Evolutionary conservation across 1,284 basidiomycete genomes (phyloP).

Genomic region (Tausonia pullulans): DNA sequence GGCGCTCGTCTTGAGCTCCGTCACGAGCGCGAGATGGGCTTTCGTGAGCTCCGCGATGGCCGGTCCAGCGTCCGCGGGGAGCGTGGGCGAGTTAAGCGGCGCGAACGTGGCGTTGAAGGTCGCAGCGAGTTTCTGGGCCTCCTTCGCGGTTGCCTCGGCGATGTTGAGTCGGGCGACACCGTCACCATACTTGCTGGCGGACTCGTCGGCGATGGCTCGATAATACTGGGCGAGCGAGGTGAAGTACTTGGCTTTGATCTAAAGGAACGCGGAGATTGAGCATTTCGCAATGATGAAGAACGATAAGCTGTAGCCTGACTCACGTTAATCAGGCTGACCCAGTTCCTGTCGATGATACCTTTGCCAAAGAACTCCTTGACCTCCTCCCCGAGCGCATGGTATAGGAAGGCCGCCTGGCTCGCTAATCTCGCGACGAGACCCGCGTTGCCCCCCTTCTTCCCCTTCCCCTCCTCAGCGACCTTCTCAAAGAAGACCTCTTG

Average conservation of each 20-base stretch:
- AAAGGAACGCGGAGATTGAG: not conserved
- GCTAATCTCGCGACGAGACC: slow-evolving; percentile 76
- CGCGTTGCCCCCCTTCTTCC: slow-evolving; percentile 31
- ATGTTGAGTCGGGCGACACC: slow-evolving; percentile 69
- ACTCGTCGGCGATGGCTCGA: slow-evolving; percentile 65
- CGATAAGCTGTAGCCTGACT: slow-evolving; percentile 18
- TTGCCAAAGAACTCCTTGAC: slow-evolving; percentile 93
- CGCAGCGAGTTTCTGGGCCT: slow-evolving; percentile 58
- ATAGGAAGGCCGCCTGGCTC: slow-evolving; percentile 70
- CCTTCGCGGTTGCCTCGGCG: slow-evolving; percentile 73
- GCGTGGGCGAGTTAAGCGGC: slow-evolving; percentile 50
- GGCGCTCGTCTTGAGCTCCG: slow-evolving; percentile 64
- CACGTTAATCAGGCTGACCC: slow-evolving; percentile 75
- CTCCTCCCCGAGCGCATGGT: slow-evolving; percentile 68
- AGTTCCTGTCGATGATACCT: slow-evolving; percentile 89
- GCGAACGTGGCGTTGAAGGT: slow-evolving; percentile 65
- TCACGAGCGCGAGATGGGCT: slow-evolving; percentile 63
- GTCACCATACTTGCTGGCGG: slow-evolving; percentile 71
- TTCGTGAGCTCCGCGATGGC: slow-evolving; percentile 73
- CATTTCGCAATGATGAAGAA: not conserved
- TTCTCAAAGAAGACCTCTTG: slow-evolving; percentile 96
- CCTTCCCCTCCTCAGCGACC: slow-evolving; percentile 81
- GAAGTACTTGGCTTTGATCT: slow-evolving; percentile 88
- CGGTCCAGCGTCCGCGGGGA: slow-evolving; percentile 76
- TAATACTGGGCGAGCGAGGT: slow-evolving; percentile 78